Conservation (phyloP, 1,284 basidiomycete species). For the Boletellus deceptivus region DNA sequence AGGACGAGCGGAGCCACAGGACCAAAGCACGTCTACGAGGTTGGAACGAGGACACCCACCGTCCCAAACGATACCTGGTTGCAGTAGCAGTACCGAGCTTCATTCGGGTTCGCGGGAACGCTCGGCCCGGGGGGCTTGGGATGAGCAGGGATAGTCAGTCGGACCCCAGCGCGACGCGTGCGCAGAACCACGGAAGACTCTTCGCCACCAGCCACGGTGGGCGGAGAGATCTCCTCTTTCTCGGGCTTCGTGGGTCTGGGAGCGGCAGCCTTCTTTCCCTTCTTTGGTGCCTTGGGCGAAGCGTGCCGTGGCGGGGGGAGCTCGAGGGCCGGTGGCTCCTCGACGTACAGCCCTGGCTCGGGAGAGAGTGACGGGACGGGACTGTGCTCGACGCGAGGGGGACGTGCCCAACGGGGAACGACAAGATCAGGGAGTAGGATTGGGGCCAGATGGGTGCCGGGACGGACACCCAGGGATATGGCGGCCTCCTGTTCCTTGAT, state of each 20-base stretch:
- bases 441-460: constrained; percentile 52
- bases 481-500: constrained; percentile 70
- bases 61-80: constrained; percentile 73
- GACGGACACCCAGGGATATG: constrained; percentile 51
- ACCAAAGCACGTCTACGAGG: too few relatives aligned
- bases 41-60: constrained; percentile 40
- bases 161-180: constrained; percentile 33
- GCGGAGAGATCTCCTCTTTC: constrained; percentile 16
- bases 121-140: constrained; percentile 14
- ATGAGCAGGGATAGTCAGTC: constrained; percentile 42
- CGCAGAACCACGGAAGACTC: constrained; percentile 14
- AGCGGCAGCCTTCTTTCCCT: constrained; percentile 20
- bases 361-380: constrained; percentile 39
- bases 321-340: constrained; percentile 22
- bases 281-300: constrained; percentile 20
- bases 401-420: constrained; percentile 49
- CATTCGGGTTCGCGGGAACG: constrained; percentile 41
- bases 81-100: constrained; percentile 75
- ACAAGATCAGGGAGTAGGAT: constrained; percentile 60
- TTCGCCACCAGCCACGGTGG: constrained; percentile 7
- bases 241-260: constrained; percentile 19
- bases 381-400: constrained; percentile 41
- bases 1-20: not conserved
- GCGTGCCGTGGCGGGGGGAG: constrained; percentile 3
- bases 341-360: constrained; percentile 23